Base-by-base conservation (phyloP, 306 rosid species). In the Abrus pulchellus region DNA sequence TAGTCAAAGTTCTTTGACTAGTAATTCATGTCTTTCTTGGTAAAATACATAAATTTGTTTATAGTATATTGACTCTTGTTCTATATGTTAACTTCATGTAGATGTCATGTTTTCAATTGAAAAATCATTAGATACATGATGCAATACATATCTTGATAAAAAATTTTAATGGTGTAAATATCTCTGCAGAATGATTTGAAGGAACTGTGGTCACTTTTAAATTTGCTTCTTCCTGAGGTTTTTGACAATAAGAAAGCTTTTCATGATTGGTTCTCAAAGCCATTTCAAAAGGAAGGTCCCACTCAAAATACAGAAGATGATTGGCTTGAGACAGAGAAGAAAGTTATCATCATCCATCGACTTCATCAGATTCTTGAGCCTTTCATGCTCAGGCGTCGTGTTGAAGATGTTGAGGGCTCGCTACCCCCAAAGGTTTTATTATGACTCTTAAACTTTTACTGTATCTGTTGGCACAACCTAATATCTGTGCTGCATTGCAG, bases 321-420 rank as follows among this genome's bases (percentile, higher is more conserved):
- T 67, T 95, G 99, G 99, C 92, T 95, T 82, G 99, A 95, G 92
- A 95, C 99, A 7, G 99, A 95, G 73, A 95, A 95, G 78, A 95
- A 95, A 82, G 97, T 95, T 44, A 95, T 95, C 87, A 90, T 91
- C 44, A 95, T 95, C 79, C 97, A 95, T 71, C 92, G 99, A n/a
- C 98, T 95, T 80, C 99, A 95, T 87, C 97, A 95, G 86, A 95
- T 95, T 89, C 94, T 95, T 52, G 99, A 95, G 88, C 99, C 99
- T 76, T 95, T 95, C 85, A 95, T 95, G 99, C 97, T 95, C 28
- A 88, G 99, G 86, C 98, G 99, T 29, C 99, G 99, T 40, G 99
- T 95, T 75, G 98, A 95, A 85, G 99, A 95, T 50, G 99, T 95
- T 47, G 99, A 95, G 91, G 99, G 99, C 79, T 94, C 99, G 45